Evolutionary conservation across 2,329 filamentous ascomycete genomes (phyloP).

Genomic region (Aspergillus awamori): DNA sequence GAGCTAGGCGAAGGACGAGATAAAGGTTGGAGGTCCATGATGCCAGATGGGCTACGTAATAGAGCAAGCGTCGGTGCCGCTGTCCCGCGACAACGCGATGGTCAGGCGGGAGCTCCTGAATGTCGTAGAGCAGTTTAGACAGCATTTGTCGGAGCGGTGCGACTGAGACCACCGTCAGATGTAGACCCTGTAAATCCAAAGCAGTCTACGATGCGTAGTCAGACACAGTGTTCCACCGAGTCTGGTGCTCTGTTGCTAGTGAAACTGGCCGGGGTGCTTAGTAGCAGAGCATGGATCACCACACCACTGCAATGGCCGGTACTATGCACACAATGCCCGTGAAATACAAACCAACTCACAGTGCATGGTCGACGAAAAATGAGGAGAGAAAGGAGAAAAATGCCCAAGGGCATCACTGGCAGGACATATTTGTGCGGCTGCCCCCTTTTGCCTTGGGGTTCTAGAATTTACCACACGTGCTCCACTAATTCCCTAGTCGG

Average conservation of each 20-base stretch:
- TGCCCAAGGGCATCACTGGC: not conserved
- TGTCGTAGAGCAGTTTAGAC: constrained; percentile 16
- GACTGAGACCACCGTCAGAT: no score
- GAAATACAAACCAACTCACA: no score
- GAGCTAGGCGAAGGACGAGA: constrained; percentile 22
- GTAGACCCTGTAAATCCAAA: no score
- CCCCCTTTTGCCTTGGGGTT: constrained; percentile 2
- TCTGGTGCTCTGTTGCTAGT: no score
- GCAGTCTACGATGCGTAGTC: no score
- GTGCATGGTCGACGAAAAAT: not conserved
- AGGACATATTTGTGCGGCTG: not conserved
- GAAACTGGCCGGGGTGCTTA: no score
- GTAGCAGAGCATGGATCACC: not conserved
- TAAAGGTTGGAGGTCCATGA: constrained; percentile 26
- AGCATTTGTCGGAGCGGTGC: constrained; percentile 7
- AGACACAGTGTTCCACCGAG: no score
- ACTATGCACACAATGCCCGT: not conserved
- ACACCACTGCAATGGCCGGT: not conserved
- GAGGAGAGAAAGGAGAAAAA: not conserved
- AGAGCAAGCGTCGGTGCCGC: constrained; percentile 23
- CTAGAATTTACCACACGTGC: constrained; percentile 10
- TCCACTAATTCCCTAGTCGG: constrained; percentile 8
- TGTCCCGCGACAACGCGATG: constrained; percentile 17
- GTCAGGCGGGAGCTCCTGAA: constrained; percentile 27
- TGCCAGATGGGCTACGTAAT: constrained; percentile 20